phyloP scores from a whole-genome alignment of 192 early-diverging fungal species.

The Allomyces javanicus region DNA sequence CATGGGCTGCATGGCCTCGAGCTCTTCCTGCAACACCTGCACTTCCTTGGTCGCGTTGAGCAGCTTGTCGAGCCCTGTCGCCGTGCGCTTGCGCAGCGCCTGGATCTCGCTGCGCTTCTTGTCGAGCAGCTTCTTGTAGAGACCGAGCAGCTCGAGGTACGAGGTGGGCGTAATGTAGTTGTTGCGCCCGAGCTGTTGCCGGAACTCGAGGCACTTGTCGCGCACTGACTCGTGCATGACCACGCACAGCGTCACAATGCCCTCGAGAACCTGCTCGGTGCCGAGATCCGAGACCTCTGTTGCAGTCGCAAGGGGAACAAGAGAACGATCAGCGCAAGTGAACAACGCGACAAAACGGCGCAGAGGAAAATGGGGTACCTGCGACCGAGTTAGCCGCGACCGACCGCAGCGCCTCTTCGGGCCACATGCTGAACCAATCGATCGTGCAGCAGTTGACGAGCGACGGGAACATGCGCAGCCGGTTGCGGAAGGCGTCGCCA shows the following conservation, averaged over 20 bases:
- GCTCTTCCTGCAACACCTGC: constrained; percentile 70
- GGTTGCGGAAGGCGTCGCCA: constrained; percentile 63
- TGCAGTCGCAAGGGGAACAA: constrained; percentile 50
- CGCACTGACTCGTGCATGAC: constrained; percentile 79
- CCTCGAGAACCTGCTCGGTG: background rate
- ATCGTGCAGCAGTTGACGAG: constrained; percentile 99
- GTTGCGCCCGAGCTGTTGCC: constrained; percentile 50
- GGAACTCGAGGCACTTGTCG: constrained; percentile 62
- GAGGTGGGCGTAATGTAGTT: constrained; percentile 92
- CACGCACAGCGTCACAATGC: constrained; percentile 69
- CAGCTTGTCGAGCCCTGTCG: constrained; percentile 90
- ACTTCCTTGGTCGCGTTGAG: constrained; percentile 86
- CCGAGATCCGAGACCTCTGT: constrained; percentile 56
- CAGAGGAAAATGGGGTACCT: constrained; percentile 60
- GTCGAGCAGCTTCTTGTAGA: constrained; percentile 70
- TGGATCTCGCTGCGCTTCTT: constrained; percentile 88
- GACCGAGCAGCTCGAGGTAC: constrained; percentile 90
- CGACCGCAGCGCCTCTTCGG: constrained; percentile 91
- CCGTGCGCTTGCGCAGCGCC: constrained; percentile 93
- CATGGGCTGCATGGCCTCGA: constrained; percentile 67
- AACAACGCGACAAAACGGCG: constrained; percentile 35
- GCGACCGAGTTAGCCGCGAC: constrained; percentile 88
- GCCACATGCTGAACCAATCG: constrained; percentile 99
- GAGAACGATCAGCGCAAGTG: constrained; percentile 48
- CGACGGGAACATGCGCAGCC: constrained; percentile 94